phyloP scores from a whole-genome alignment of 352 stramenopile species.

The Pythium aristosporum region DNA sequence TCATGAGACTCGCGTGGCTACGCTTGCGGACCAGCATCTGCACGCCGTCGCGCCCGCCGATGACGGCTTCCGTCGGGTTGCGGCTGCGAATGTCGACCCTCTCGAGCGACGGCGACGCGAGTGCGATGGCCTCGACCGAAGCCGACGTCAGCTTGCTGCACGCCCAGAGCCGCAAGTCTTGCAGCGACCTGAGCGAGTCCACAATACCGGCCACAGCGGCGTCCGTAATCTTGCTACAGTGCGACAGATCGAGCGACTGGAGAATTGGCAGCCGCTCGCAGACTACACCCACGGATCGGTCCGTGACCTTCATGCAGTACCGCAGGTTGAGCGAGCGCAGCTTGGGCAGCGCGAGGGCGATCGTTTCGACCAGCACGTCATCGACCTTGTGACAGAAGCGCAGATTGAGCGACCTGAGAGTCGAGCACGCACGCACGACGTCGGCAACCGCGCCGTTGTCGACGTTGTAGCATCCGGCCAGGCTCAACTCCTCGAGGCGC shows the following conservation, averaged over 20 bases:
- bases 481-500: constrained; percentile 55
- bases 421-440: constrained; percentile 44
- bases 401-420: constrained; percentile 62
- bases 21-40: constrained; percentile 74
- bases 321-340: constrained; percentile 76
- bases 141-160: constrained; percentile 81
- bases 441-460: constrained; percentile 65
- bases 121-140: constrained; percentile 65
- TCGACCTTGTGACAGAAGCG: constrained; percentile 86
- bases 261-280: constrained; percentile 49
- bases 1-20: constrained; percentile 50
- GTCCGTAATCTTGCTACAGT: constrained; percentile 81
- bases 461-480: constrained; percentile 80
- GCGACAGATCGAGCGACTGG: constrained; percentile 75
- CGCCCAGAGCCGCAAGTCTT: constrained; percentile 79
- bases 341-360: constrained; percentile 42
- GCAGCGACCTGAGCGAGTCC: constrained; percentile 46
- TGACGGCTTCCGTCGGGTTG: constrained; percentile 75
- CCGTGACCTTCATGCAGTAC: constrained; percentile 88
- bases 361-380: constrained; percentile 61
- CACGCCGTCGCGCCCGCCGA: constrained; percentile 66
- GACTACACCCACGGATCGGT: constrained; percentile 53
- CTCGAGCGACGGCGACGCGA: constrained; percentile 56
- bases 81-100: constrained; percentile 77
- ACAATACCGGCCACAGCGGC: constrained; percentile 62